Base-by-base conservation (phyloP, 371 early-diverging fungal species). In the Aphelidium insulamus region DNA sequence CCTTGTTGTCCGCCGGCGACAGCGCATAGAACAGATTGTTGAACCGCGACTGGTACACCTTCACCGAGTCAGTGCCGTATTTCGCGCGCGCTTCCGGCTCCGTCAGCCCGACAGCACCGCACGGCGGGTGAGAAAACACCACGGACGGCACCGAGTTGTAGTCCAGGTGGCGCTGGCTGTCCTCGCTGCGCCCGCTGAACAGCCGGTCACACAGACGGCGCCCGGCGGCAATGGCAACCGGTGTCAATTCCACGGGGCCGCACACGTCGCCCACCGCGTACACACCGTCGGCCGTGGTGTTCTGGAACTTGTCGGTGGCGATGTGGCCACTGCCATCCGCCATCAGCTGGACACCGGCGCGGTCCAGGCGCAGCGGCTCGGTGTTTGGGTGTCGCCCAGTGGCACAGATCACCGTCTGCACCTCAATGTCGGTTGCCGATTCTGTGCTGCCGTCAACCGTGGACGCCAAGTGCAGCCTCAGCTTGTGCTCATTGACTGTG, bases 181-280 rank as follows among this genome's bases (percentile, higher is more conserved):
- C 52, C 49, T 63, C 66, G 35, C 58, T 45, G 30, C 60, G 62
- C 34, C 74, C 72, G 32, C 85, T 85, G 59, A 85, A 95, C 33
- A 92, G 59, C 14, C 90, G 72, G 52, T 95, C 90, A 5, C 84
- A 71, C 4, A 97, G 66, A 26, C 60, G 57, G 37, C 98, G 75
- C 9, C 92, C 97, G 1, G 92, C 91, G 30, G 91, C 88, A 44
- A 91, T 90, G 30, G 94, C 81, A 30, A 80, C 81, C 44, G 97
- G 97, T 12, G 98, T 97, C 38, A 97, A 62, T 65, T 85, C 77
- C 21, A 70, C 72, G 32, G 67, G 53, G 36, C 92, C 92, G 43
- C 77, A 81, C 24, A 88, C 80, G 55, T 97, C 98, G 26, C 98
- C 98, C 5, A 97, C 59, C 6, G 92, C 82, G 57, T 70, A 84